A percentile compares a stretch with the other conserved stretches of the same genome.
These are phyloP conservation scores for Mycena leptocephala DNA, from an alignment of 768 basidiomycete species.

Conservation along the genomic window DNA sequence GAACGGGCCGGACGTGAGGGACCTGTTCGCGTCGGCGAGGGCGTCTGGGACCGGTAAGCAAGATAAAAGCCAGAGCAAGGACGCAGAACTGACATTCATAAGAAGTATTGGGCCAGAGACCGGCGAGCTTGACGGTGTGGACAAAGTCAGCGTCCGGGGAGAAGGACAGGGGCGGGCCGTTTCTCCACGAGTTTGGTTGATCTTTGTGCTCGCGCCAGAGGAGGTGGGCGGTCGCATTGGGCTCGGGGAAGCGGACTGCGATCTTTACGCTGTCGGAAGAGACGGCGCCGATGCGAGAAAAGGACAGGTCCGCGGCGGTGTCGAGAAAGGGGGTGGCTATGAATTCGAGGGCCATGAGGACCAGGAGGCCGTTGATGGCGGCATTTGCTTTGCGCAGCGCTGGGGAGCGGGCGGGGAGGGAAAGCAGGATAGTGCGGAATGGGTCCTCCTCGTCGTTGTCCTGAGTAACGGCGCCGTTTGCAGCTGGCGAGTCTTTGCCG, in stretches of 20 bases:
- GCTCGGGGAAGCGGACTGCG: constrained; percentile 70
- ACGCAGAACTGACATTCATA: constrained; percentile 76
- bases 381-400: constrained; percentile 30
- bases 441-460: constrained; percentile 20
- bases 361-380: constrained; percentile 31
- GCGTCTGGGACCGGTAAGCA: constrained; percentile 54
- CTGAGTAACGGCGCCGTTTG: not conserved
- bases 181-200: constrained; percentile 61
- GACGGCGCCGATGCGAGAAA: constrained; percentile 81
- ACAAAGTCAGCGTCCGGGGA: constrained; percentile 71
- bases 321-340: constrained; percentile 70
- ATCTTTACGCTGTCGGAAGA: constrained; percentile 77
- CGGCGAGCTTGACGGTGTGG: constrained; percentile 64
- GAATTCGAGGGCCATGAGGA: constrained; percentile 58
- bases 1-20: constrained; percentile 65
- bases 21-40: constrained; percentile 58
- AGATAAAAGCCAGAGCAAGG: constrained; percentile 16
- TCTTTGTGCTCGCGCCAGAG: constrained; percentile 62
- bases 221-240: constrained; percentile 54
- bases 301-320: constrained; percentile 69
- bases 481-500: not conserved
- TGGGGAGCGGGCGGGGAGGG: constrained; percentile 47
- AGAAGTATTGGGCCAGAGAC: constrained; percentile 78
- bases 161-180: constrained; percentile 68
- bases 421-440: constrained; percentile 46